Base-by-base conservation (phyloP, 768 basidiomycete genomes). In the Leucocoprinus leucothites region DNA sequence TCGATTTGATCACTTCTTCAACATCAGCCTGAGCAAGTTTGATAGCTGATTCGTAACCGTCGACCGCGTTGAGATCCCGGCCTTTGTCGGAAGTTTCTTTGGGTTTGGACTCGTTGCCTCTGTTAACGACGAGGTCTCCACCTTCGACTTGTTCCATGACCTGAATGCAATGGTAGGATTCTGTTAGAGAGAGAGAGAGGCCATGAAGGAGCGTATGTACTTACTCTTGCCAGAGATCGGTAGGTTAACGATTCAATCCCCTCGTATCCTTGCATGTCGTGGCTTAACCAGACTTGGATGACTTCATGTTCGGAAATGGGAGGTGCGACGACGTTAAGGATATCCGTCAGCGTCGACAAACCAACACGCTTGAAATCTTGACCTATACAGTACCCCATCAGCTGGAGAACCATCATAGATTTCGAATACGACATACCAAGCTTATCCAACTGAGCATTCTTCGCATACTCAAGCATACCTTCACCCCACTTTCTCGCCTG, bases 261-360 rank as follows among this genome's bases (percentile, higher is more conserved):
- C 55, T 95, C 94, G 66, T 96, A 98, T 16, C 97, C 97, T 59
- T 82, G 78, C 95, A 99, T 95, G 61, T 97, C 94, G 71, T 98
- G 95, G 64, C 88, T 89, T 36, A 99, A 74, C 89, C 91, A 93
- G 7, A 99, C 86, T 67, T 97, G 86, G 60, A 99, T 94, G 14
- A 98, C 93, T 71, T 99, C 97, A 67, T 98, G 96, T 68, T 96
- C 95, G 22, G 95, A 91, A 63, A 98, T 98, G 11, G 97, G 97
- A 40, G 97, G 97, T 0, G 97, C 97, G 57, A 99, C 96, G 25
- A 89, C 96, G 67, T 98, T 96, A 48, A 99, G 75, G 53, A 99
- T 86, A 55, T 96, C 94, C 2, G 84, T 91, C 24, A 98, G 74
- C 2, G 95, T 94, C 9, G 91, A 93, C 35, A 95, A 72, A 25